These are phyloP conservation scores for Taphrina betulina DNA, from an alignment of 1,139 yeast genomes.

Conservation along the genomic window DNA sequence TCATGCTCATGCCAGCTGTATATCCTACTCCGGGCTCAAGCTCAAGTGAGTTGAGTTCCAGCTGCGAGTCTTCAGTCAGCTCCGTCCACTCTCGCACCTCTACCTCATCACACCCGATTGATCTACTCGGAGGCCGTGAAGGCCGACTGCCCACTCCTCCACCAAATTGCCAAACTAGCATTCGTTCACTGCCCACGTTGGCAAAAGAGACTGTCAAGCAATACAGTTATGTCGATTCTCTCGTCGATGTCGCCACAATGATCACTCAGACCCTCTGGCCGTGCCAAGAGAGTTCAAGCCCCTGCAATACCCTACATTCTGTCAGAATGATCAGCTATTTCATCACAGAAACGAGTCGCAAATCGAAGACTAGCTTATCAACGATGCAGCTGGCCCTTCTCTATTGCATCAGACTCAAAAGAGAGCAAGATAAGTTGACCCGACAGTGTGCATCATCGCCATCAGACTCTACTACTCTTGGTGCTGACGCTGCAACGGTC, in stretches of 20 bases:
- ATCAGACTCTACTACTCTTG: constrained; percentile 10
- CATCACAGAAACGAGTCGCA: constrained; percentile 62
- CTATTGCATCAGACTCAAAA: constrained; percentile 50
- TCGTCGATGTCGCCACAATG: constrained; percentile 45
- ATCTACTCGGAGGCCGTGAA: too few relatives aligned
- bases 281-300: constrained; percentile 33
- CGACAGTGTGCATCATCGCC: background rate
- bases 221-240: constrained; percentile 28
- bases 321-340: constrained; percentile 47
- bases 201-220: constrained; percentile 13
- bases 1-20: too few relatives aligned
- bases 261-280: constrained; percentile 47
- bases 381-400: constrained; percentile 66
- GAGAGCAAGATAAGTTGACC: constrained; percentile 33
- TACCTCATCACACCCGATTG: too few relatives aligned
- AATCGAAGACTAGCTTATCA: constrained; percentile 66
- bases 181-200: constrained; percentile 11
- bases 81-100: too few relatives aligned
- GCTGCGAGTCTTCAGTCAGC: too few relatives aligned
- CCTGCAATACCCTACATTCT: constrained; percentile 32
- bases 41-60: too few relatives aligned
- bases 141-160: too few relatives aligned
- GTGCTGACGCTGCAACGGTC: background rate
- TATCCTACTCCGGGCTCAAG: too few relatives aligned
- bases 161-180: too few relatives aligned